Conservation (phyloP, 2,329 filamentous ascomycete genomes). For the Zalaria obscura region DNA sequence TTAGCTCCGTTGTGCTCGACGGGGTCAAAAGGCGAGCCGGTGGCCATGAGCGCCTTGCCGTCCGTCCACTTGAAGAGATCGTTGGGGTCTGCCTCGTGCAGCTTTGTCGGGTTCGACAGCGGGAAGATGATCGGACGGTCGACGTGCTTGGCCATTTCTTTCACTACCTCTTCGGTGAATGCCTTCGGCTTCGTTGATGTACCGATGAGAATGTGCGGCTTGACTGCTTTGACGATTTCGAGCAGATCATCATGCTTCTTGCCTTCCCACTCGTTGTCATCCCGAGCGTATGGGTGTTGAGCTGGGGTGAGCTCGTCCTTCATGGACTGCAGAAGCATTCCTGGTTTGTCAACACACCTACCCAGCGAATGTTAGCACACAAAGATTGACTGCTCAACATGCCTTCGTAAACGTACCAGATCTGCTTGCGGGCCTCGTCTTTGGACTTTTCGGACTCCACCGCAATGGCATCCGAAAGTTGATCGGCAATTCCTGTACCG, state of each 20-base stretch:
- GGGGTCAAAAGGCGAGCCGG: slow-evolving; percentile 68
- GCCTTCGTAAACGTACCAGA: slow-evolving; percentile 42
- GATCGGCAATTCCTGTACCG: slow-evolving; percentile 74
- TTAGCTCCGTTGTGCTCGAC: slow-evolving; percentile 45
- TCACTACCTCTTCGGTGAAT: slow-evolving; percentile 61
- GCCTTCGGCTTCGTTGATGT: slow-evolving; percentile 65
- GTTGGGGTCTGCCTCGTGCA: slow-evolving; percentile 68
- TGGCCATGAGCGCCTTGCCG: slow-evolving; percentile 65
- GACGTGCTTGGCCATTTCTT: slow-evolving; percentile 61
- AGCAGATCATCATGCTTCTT: slow-evolving; percentile 45
- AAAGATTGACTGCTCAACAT: background rate
- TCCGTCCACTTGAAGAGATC: slow-evolving; percentile 69
- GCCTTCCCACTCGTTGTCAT: slow-evolving; percentile 48
- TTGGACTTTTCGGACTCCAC: slow-evolving; percentile 51
- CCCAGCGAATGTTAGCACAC: background rate
- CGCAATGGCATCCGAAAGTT: slow-evolving; percentile 66
- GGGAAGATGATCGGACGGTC: slow-evolving; percentile 76
- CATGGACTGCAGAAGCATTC: slow-evolving; percentile 53
- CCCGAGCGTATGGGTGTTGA: slow-evolving; percentile 53
- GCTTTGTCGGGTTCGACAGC: slow-evolving; percentile 68
- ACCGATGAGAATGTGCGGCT: slow-evolving; percentile 70
- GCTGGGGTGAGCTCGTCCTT: slow-evolving; percentile 48
- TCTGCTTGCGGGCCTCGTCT: slow-evolving; percentile 64
- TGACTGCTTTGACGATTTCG: slow-evolving; percentile 53
- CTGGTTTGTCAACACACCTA: slow-evolving; percentile 71